Evolutionary conservation across 495 filamentous ascomycete species (phyloP).

Genomic region (Penicillium coprophilum): DNA sequence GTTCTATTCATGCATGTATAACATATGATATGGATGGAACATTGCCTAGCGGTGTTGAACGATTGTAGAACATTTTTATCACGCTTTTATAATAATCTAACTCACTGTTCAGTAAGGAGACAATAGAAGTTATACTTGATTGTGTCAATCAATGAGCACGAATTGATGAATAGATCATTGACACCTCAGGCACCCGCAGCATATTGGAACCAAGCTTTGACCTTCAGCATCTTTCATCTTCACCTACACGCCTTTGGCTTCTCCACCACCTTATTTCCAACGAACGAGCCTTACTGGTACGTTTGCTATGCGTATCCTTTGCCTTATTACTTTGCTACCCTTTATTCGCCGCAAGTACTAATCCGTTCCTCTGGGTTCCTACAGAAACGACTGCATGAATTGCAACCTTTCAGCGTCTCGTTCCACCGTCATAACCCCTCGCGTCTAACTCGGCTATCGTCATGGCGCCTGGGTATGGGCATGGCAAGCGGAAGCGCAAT

Average conservation of each 20-base stretch:
- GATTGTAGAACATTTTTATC: background rate
- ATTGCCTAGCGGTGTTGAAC: background rate
- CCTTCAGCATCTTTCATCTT: conserved; percentile 21
- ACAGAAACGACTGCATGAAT: conserved; percentile 41
- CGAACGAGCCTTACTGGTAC: conserved; percentile 19
- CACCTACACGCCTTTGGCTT: conserved; percentile 17
- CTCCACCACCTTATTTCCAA: conserved; percentile 6
- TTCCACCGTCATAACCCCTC: conserved; percentile 31
- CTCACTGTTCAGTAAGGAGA: background rate
- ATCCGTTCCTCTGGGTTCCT: conserved; percentile 1
- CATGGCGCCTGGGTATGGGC: conserved; percentile 54
- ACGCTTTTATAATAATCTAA: too few relatives aligned
- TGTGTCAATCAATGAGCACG: background rate
- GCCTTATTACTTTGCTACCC: background rate
- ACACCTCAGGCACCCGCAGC: conserved; percentile 21
- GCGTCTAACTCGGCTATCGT: conserved; percentile 28
- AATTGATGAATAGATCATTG: background rate
- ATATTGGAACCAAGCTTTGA: conserved; percentile 27
- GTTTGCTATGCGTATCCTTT: conserved; percentile 1
- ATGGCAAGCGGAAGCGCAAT: conserved; percentile 59
- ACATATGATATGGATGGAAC: background rate
- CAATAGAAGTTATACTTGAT: background rate
- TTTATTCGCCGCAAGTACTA: conserved; percentile 16
- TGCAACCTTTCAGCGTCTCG: conserved; percentile 35
- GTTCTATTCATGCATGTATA: background rate